Base-by-base conservation (phyloP, 306 rosid species). In the Medicago lupulina region DNA sequence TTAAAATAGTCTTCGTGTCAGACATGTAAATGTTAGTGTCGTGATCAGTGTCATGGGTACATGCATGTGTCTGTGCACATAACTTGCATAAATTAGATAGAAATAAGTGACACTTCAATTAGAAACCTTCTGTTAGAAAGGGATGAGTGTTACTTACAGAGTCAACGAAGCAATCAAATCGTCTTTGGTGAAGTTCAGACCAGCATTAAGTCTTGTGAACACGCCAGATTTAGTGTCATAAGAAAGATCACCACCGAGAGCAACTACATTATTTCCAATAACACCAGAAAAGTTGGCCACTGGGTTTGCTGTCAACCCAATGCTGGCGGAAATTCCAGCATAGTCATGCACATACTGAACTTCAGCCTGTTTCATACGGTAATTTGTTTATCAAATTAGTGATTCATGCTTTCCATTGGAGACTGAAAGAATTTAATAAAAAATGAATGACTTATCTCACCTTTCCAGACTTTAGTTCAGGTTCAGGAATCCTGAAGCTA, bases 381-480 rank as follows among this genome's bases (percentile, higher is more conserved):
- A 34, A 44, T 44, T 62, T 7, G 14, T 28, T 25, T 62, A 38
- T 34, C 41, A 68, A 75, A 74, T 73, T 70, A 69, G 23, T 38
- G 17, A 62, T 54, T 39, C 41, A 38, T n/a, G 19, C 23, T 70
- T 69, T 61, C 47, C 25, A 38, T n/a, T 11, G 16, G 10, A 53
- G 67, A 68, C 10, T 17, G 31, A 21, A 17, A 67, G 53, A 47
- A 49, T 28, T 10, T 14, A 1, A 15, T 11, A 3, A 36, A 68
- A 78, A 74, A 61, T 12, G 28, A 10, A 15, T 8, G 61, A 64
- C 3, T 25, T 34, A 36, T 51, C 90, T 83, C 68, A 93, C 98
- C 98, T 91, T 93, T 73, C 97, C 93, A 79, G 98, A 91, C 83
- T 88, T 91, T 80, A 91, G 98, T 73, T 93, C 98, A 59, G 97